phyloP scores from a whole-genome alignment of 2,329 filamentous ascomycete genomes.

The Lithohypha guttulata region DNA sequence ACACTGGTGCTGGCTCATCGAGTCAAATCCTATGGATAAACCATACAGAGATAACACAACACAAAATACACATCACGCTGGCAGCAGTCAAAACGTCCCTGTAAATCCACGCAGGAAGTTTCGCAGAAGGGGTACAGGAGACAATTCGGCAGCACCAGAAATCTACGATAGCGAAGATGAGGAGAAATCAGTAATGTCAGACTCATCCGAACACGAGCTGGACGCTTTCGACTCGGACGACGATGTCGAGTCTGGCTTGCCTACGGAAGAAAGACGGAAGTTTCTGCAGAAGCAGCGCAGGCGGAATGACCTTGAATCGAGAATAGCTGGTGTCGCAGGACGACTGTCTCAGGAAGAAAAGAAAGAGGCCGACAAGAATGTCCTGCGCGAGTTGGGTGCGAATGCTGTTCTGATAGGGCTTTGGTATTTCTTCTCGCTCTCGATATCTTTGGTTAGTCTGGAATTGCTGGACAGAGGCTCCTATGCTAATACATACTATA shows the following conservation, averaged over 20 bases:
- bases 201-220: slow-evolving; percentile 47
- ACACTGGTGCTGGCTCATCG: neutral
- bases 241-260: slow-evolving; percentile 67
- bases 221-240: slow-evolving; percentile 55
- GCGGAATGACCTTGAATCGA: slow-evolving; percentile 59
- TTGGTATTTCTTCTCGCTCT: slow-evolving; percentile 89
- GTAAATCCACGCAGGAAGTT: slow-evolving; percentile 22
- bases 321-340: slow-evolving; percentile 48
- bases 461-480: slow-evolving; percentile 8
- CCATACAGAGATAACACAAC: slow-evolving; percentile 17
- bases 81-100: slow-evolving; percentile 10
- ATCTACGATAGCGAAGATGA: slow-evolving; percentile 18
- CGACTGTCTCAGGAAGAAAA: slow-evolving; percentile 53
- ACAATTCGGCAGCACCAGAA: slow-evolving; percentile 16
- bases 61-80: no score
- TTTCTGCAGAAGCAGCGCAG: slow-evolving; percentile 56
- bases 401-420: slow-evolving; percentile 74
- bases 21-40: slow-evolving; percentile 15
- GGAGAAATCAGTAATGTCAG: slow-evolving; percentile 30
- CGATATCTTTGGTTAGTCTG: slow-evolving; percentile 66
- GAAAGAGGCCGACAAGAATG: slow-evolving; percentile 62
- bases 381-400: slow-evolving; percentile 57
- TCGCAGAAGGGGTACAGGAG: slow-evolving; percentile 17
- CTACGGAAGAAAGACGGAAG: slow-evolving; percentile 58
- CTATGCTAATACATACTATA: slow-evolving; percentile 31